Conservation (phyloP, 2,329 filamentous ascomycete species). For the Byssothecium circinans region DNA sequence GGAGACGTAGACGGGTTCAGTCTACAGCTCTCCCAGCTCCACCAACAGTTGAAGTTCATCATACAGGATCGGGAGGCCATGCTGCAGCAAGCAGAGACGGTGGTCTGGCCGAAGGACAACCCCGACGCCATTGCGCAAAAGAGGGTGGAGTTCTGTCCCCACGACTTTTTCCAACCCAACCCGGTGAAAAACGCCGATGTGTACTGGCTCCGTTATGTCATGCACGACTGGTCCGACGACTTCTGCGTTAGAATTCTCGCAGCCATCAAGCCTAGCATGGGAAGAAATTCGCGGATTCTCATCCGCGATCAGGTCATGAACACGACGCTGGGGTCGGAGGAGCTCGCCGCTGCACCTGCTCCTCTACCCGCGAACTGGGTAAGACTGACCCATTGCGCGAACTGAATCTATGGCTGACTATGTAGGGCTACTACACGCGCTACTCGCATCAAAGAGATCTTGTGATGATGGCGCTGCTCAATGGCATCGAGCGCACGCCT, state of each 20-base stretch:
- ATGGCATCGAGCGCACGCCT: slow-evolving; percentile 43
- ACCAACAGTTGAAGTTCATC: slow-evolving; percentile 39
- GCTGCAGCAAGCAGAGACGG: slow-evolving; percentile 23
- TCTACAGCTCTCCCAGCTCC: slow-evolving; percentile 36
- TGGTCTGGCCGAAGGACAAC: slow-evolving; percentile 38
- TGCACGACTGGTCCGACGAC: slow-evolving; percentile 43
- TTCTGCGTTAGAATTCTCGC: slow-evolving; percentile 37
- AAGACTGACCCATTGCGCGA: no score
- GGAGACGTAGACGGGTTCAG: slow-evolving; percentile 37
- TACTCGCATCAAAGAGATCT: slow-evolving; percentile 39
- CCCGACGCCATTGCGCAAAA: slow-evolving; percentile 10
- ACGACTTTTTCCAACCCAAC: slow-evolving; percentile 41
- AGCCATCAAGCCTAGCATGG: no score
- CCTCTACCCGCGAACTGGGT: slow-evolving; percentile 36
- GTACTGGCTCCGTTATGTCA: slow-evolving; percentile 36
- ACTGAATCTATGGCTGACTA: not conserved
- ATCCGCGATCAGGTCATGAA: slow-evolving; percentile 43
- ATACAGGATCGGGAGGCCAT: slow-evolving; percentile 41
- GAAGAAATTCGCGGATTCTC: no score
- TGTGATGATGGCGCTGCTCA: slow-evolving; percentile 40
- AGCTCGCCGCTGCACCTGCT: slow-evolving; percentile 31
- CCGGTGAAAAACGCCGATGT: slow-evolving; percentile 34
- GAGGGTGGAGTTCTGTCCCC: slow-evolving; percentile 9
- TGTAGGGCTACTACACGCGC: slow-evolving; percentile 36
- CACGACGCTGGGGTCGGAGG: slow-evolving; percentile 32